Conservation (phyloP, 2,329 filamentous ascomycete genomes). For the Torrubiellomyces zombiae region DNA sequence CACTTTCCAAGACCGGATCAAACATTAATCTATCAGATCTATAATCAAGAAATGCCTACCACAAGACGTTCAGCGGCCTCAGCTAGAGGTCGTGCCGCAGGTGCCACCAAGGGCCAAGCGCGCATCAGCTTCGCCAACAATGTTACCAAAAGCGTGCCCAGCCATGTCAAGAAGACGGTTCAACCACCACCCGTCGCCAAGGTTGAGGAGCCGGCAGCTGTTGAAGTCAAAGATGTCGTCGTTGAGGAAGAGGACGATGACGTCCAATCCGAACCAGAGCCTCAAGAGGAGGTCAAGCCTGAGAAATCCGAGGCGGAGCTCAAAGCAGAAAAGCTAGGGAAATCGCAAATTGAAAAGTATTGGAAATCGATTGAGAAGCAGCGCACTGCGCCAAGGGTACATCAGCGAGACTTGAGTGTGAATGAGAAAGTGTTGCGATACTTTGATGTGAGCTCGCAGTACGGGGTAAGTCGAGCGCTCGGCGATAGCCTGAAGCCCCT, state of each 20-base stretch:
- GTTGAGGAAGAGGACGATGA: constrained; percentile 9
- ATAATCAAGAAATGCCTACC: constrained; percentile 34
- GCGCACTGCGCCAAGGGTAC: constrained; percentile 53
- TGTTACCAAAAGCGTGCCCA: constrained; percentile 36
- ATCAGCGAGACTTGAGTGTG: constrained; percentile 55
- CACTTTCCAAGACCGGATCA: background rate
- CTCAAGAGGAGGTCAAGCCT: constrained; percentile 10
- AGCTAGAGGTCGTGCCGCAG: constrained; percentile 17
- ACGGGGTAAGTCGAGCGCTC: constrained; percentile 74
- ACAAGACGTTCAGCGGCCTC: constrained; percentile 30
- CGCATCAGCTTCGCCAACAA: constrained; percentile 41
- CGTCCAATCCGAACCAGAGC: constrained; percentile 9
- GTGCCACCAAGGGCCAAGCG: constrained; percentile 29
- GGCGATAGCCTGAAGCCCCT: too few species aligned
- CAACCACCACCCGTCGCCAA: constrained; percentile 17
- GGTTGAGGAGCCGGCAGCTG: constrained; percentile 13
- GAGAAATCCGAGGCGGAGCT: constrained; percentile 35
- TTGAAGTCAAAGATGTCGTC: constrained; percentile 6
- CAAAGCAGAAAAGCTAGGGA: constrained; percentile 46
- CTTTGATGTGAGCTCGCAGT: constrained; percentile 84
- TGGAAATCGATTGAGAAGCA: constrained; percentile 58
- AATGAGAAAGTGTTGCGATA: constrained; percentile 80
- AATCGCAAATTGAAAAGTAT: constrained; percentile 57
- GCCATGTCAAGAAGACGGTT: constrained; percentile 28
- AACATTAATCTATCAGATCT: constrained; percentile 1